Evolutionary conservation across 2,329 filamentous ascomycete genomes (phyloP), one percentile per base, ranked within the genome.

Genomic region (Penicillium sp.): DNA sequence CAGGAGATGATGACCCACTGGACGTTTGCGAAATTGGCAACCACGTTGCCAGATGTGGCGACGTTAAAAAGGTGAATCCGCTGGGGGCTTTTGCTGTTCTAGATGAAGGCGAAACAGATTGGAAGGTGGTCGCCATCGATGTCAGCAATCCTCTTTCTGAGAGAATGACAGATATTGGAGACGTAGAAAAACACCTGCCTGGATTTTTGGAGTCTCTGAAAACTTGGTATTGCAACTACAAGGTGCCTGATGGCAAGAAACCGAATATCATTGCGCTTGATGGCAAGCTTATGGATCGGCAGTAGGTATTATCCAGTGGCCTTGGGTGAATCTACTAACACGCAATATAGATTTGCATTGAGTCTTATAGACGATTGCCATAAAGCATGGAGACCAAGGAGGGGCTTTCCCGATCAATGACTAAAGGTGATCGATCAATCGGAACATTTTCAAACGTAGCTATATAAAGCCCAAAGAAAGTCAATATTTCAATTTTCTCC

Each of bases 221-320:
- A 71, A 90, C 95, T 81, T 95, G 90, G 90, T 95, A 95, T 88
- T 88, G 90, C 74, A 94, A 95, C 82, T 95, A 95, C 86, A 95
- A 95, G 82, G 95, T 95, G 75, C 90, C 90, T 20, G 30, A 31
- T 13, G 30, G 30, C 4, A 31, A 31, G 13, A 4, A 14, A 13
- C 11, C 11, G n/a, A 31, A 31, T 14, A 31, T 13, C 11, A 31
- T 31, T 31, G 30, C 11, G 13, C 30, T 31, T 31, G 30, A 14
- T 4, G 30, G 30, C 11, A 14, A 31, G 13, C 30, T 31, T 31
- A 31, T 31, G 30, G 13, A 14, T 14, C 11, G 30, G 13, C 30
- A 31, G 30, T 31, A 5, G 13, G 30, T 31, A 28, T 8, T 28
- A 28, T 5, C 27, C 27, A 6, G 27, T 28, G 27, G 5, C 27